phyloP scores from a whole-genome alignment of 805 yeast species.

The Clavispora carvajalis region DNA sequence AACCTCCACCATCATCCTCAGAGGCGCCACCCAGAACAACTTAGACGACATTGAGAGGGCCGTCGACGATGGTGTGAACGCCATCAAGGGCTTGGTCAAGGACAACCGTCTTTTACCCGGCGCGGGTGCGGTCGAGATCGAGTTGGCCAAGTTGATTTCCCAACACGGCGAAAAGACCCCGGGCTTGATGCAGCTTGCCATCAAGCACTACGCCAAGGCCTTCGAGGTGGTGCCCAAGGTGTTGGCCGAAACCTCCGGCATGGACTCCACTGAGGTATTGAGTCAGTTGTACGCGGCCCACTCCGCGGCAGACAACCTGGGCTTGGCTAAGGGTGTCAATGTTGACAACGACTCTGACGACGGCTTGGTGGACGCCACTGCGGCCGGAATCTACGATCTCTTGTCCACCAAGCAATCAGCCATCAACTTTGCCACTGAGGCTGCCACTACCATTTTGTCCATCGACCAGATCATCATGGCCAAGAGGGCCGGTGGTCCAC shows the following conservation, averaged over 20 bases:
- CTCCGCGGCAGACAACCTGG: constrained; percentile 37
- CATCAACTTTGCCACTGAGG: constrained; percentile 90
- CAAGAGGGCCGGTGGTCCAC: constrained; percentile 97
- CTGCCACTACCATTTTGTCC: constrained; percentile 82
- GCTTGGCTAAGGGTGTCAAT: constrained; percentile 74
- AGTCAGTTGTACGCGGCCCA: constrained; percentile 89
- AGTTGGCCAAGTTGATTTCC: constrained; percentile 72
- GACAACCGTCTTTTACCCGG: constrained; percentile 82
- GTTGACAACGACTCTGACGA: constrained; percentile 52
- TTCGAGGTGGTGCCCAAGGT: constrained; percentile 93
- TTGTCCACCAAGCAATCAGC: constrained; percentile 80
- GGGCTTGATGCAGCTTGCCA: constrained; percentile 87
- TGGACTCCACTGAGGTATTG: constrained; percentile 84
- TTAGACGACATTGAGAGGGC: constrained; percentile 96
- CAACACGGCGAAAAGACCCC: constrained; percentile 91
- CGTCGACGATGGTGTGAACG: constrained; percentile 92
- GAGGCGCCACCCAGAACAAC: constrained; percentile 95
- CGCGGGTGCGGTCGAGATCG: constrained; percentile 94
- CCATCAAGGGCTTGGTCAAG: constrained; percentile 82
- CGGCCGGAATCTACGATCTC: constrained; percentile 71
- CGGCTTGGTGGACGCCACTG: constrained; percentile 68
- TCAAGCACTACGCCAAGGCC: constrained; percentile 89
- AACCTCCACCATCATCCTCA: constrained; percentile 86
- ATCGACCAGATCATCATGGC: constrained; percentile 99
- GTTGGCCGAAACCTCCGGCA: constrained; percentile 89